Evolutionary conservation across 2,329 filamentous ascomycete genomes (phyloP), one percentile per base, ranked within the genome.

Genomic region (Penicillium frequentans): DNA sequence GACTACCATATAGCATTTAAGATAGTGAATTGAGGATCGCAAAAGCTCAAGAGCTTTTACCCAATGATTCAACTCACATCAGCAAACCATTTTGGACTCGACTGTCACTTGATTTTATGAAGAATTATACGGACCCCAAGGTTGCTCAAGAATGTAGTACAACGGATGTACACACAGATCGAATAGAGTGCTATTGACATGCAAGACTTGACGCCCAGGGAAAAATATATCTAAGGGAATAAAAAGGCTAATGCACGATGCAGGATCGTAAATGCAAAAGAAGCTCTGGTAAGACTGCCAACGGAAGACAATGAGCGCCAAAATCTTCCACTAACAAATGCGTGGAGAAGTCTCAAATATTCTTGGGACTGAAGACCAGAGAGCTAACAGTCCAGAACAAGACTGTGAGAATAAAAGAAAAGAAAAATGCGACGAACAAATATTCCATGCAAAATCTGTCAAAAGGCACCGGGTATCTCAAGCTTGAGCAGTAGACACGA

Each of bases 401-500:
- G 24, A 23, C n/a, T 11, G 39, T 49, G 5, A 31, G 23, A 50
- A 37, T 16, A 14, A 27, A 29, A 37, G 19, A 33, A 44, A 26
- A 54, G 37, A 11, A 46, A 55, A n/a, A 58, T 60, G 56, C 50
- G 53, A 59, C 29, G 24, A 58, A 49, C 13, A 55, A 26, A 52
- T 42, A 27, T 44, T 26, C 43, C 26, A 60, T 50, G 43, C 45
- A 53, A 55, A 49, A 48, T 23, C 33, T 48, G 42, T 37, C 27
- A 27, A 45, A 50, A 56, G 52, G 46, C 50, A 45, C 51, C 43
- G 64, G 62, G 65, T 64, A 67, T 66, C 61, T 65, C 59, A 64
- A 60, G 56, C 53, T 65, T 56, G 62, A 60, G 59, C 54, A 47
- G 52, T 52, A 55, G 54, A 57, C 46, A 52, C 44, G 58, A 59